These are phyloP conservation scores for Tolypocladium endophyticum DNA, from an alignment of 2,329 filamentous ascomycete genomes.

Conservation along the genomic window DNA sequence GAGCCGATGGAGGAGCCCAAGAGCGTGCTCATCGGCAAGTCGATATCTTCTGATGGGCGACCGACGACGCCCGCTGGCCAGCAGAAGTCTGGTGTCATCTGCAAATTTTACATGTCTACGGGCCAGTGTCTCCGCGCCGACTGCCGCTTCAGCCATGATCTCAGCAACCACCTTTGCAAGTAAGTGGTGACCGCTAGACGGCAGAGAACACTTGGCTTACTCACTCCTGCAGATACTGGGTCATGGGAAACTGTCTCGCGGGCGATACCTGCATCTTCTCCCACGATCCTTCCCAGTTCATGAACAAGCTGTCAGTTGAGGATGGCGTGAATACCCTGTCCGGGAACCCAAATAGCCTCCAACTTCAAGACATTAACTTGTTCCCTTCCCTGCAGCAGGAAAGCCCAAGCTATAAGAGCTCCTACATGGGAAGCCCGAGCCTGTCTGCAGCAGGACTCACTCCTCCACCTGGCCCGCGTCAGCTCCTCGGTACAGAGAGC, in stretches of 20 bases:
- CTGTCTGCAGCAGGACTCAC: conserved; percentile 43
- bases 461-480: conserved; percentile 61
- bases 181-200: conserved; percentile 37
- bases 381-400: conserved; percentile 67
- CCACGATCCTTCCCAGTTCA: conserved; percentile 80
- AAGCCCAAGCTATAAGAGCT: conserved; percentile 47
- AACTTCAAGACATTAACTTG: conserved; percentile 72
- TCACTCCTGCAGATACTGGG: conserved; percentile 62
- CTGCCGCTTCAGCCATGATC: conserved; percentile 92
- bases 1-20: conserved; percentile 43
- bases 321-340: conserved; percentile 55
- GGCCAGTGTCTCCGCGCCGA: conserved; percentile 94
- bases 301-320: conserved; percentile 70
- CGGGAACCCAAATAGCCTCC: conserved; percentile 55
- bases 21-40: conserved; percentile 77
- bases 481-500: conserved; percentile 48
- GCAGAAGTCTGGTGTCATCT: conserved; percentile 78
- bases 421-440: conserved; percentile 41
- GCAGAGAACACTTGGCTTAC: background rate
- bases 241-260: conserved; percentile 89
- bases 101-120: conserved; percentile 92
- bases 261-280: conserved; percentile 94
- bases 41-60: conserved; percentile 64
- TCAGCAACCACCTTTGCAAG: conserved; percentile 97
- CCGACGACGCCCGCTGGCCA: conserved; percentile 68